Evolutionary conservation across 2,329 filamentous ascomycete species (phyloP), one percentile per base, ranked within the genome.

Genomic region (Penicillium sp.): DNA sequence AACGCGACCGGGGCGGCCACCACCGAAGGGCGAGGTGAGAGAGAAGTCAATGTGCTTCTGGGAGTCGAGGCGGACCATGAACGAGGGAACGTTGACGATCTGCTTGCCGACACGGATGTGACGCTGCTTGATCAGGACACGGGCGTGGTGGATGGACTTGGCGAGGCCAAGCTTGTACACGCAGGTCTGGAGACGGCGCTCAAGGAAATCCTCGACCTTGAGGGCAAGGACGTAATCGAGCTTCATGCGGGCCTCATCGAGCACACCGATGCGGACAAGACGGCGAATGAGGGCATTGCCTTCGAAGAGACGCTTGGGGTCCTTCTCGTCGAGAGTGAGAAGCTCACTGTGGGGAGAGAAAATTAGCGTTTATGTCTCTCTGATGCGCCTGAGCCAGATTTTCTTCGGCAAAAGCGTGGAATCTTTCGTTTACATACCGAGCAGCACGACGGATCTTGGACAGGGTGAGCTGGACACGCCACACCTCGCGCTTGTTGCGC

Each of bases 401-500:
- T 34, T 39, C 44, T 25, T 11, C 25, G 12, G 28, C 30, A 30
- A 18, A 14, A 31, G 39, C 19, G 10, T 14, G 25, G 18, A 25
- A 25, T 49, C 44, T 8, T 36, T 44, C 34, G 37, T 50, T 50
- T 48, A 60, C 84, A 71, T 88, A 96, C 92, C 93, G 93, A 76
- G 93, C 93, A 87, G 93, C 93, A 95, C 93, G 93, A 91, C 93
- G 93, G 73, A 99, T 99, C 87, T 97, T 97, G 82, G 93, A 97
- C 74, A 99, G 87, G 73, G 92, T 96, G 78, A 99, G 87, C 84
- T 89, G 87, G 80, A 99, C 93, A 80, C 93, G 90, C 93, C 93
- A 99, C 75, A 99, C 93, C 84, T 99, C 93, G 83, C 93, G 92
- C 90, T 99, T 99, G 85, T 99, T 99, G 80, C 91, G 89, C 72